phyloP scores from a whole-genome alignment of 2,329 filamentous ascomycete species.

The Davidsoniella virescens region DNA sequence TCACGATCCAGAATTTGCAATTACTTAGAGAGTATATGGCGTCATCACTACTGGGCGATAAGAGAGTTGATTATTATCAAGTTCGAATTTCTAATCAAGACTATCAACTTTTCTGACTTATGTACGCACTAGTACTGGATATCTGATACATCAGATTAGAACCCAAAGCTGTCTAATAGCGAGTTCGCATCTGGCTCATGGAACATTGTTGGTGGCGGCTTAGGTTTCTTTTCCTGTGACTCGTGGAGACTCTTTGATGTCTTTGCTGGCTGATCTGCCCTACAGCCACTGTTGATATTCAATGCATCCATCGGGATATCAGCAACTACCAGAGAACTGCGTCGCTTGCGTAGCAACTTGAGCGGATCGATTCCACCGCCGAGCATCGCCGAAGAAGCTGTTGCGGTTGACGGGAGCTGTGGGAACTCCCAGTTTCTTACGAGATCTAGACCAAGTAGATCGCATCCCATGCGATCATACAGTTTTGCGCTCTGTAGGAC shows the following conservation, averaged over 20 bases:
- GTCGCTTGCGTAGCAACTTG: slow-evolving; percentile 45
- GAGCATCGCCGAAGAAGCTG: slow-evolving; percentile 20
- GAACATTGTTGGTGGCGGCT: slow-evolving; percentile 60
- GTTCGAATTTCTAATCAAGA: too few species aligned
- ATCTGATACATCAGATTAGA: slow-evolving; percentile 31
- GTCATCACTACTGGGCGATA: neutral
- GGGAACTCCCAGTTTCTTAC: slow-evolving; percentile 74
- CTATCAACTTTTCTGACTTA: too few species aligned
- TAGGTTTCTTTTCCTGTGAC: slow-evolving; percentile 20
- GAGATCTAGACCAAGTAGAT: slow-evolving; percentile 71
- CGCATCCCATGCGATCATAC: slow-evolving; percentile 86
- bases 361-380: slow-evolving; percentile 42
- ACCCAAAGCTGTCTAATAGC: slow-evolving; percentile 83
- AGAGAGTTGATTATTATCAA: too few species aligned
- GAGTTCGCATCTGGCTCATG: slow-evolving; percentile 84
- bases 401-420: slow-evolving; percentile 22
- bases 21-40: neutral
- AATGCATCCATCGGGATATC: slow-evolving; percentile 41
- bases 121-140: neutral
- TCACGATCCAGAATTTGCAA: too few species aligned
- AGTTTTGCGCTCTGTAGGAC: slow-evolving; percentile 70
- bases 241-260: slow-evolving; percentile 17
- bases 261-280: slow-evolving; percentile 10
- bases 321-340: slow-evolving; percentile 65
- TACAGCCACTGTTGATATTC: slow-evolving; percentile 15